phyloP scores from a whole-genome alignment of 768 basidiomycete genomes.

The Leccinum barrowsii region DNA sequence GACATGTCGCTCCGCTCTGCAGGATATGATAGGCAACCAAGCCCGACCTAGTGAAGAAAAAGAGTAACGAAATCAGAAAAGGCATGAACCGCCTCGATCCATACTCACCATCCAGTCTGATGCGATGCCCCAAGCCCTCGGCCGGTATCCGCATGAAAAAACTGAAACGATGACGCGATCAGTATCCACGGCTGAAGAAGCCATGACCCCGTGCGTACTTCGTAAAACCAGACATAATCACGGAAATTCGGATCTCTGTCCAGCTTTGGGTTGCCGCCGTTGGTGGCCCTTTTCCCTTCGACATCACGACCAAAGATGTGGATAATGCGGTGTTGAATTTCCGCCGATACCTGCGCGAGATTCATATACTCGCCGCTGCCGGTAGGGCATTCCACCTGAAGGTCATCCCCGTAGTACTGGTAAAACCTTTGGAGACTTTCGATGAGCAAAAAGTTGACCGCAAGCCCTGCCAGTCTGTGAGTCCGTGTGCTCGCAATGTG shows the following conservation, averaged over 20 bases:
- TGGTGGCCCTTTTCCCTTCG: slow-evolving; percentile 83
- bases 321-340: slow-evolving; percentile 98
- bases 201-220: slow-evolving; percentile 62
- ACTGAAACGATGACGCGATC: slow-evolving; percentile 42
- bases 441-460: slow-evolving; percentile 93
- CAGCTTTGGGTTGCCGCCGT: slow-evolving; percentile 84
- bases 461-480: slow-evolving; percentile 58
- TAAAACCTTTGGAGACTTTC: slow-evolving; percentile 97
- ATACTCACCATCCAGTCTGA: slow-evolving; percentile 89
- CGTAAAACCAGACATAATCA: slow-evolving; percentile 96
- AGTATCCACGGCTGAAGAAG: background rate
- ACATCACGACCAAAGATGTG: slow-evolving; percentile 95
- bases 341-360: slow-evolving; percentile 89
- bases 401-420: slow-evolving; percentile 91
- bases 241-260: slow-evolving; percentile 94
- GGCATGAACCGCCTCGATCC: background rate
- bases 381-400: slow-evolving; percentile 95
- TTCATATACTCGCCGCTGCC: slow-evolving; percentile 98
- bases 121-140: slow-evolving; percentile 95
- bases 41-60: slow-evolving; percentile 59
- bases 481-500: background rate
- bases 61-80: background rate
- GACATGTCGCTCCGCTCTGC: slow-evolving; percentile 84
- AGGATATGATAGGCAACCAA: slow-evolving; percentile 88
- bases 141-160: slow-evolving; percentile 93